phyloP scores from a whole-genome alignment of 192 early-diverging fungal species.

The Coemansia sp. region DNA sequence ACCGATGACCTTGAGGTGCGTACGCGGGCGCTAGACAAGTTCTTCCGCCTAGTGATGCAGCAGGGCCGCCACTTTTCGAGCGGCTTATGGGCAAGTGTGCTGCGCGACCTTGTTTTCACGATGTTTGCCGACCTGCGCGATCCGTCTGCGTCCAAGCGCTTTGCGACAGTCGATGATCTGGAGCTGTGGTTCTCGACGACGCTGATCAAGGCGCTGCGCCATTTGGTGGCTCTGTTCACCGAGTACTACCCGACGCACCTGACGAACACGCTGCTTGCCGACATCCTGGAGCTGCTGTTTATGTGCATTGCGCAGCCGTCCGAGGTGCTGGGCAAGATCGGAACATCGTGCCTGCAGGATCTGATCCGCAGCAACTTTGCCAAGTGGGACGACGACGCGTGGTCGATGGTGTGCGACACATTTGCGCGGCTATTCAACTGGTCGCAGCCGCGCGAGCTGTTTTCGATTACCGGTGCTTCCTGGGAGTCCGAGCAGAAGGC shows the following conservation, averaged over 20 bases:
- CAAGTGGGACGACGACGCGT: conserved; percentile 68
- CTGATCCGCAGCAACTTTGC: conserved; percentile 76
- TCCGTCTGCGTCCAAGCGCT: conserved; percentile 56
- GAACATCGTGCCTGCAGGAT: conserved; percentile 87
- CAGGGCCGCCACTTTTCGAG: conserved; percentile 72
- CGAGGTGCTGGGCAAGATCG: conserved; percentile 85
- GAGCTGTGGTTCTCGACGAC: conserved; percentile 93
- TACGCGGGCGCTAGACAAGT: conserved; percentile 76
- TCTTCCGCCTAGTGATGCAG: conserved; percentile 80
- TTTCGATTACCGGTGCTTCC: conserved; percentile 43
- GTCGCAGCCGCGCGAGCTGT: conserved; percentile 68
- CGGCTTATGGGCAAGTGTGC: conserved; percentile 79
- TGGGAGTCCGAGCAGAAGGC: conserved; percentile 19
- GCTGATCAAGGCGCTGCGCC: conserved; percentile 86
- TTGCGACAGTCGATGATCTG: conserved; percentile 80
- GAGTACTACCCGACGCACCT: conserved; percentile 66
- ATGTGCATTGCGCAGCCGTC: conserved; percentile 93
- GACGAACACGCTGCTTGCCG: conserved; percentile 70
- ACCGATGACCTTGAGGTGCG: conserved; percentile 89
- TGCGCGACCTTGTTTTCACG: conserved; percentile 82
- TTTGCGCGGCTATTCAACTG: conserved; percentile 74
- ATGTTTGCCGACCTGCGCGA: conserved; percentile 84
- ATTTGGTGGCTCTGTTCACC: conserved; percentile 82
- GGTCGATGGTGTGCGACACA: conserved; percentile 70
- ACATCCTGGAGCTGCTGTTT: conserved; percentile 75